These are phyloP conservation scores for Tricladium varicosporioides DNA, from an alignment of 2,329 filamentous ascomycete species.

Conservation along the genomic window DNA sequence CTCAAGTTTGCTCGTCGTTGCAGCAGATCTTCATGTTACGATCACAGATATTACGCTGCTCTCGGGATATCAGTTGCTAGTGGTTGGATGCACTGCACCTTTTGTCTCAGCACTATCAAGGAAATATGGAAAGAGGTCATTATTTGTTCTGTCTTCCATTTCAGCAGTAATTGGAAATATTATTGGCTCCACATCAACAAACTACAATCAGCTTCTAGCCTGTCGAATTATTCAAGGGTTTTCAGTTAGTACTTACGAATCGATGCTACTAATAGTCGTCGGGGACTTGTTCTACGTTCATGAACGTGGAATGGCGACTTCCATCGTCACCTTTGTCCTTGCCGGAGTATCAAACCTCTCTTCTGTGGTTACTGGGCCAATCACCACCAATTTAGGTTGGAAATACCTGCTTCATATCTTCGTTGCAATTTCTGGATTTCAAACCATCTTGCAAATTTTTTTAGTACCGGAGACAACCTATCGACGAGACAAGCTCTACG, in stretches of 20 bases:
- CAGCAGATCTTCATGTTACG: constrained; percentile 16
- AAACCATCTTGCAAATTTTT: constrained; percentile 39
- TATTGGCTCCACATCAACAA: constrained; percentile 13
- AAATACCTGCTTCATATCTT: constrained; percentile 37
- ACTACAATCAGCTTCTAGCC: constrained; percentile 21
- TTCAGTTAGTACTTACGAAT: constrained; percentile 28
- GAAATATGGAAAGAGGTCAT: constrained; percentile 23
- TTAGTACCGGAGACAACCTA: constrained; percentile 52
- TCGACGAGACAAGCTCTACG: constrained; percentile 30
- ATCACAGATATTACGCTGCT: constrained; percentile 23
- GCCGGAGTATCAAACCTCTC: constrained; percentile 41
- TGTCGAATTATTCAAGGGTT: constrained; percentile 27
- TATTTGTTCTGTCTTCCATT: constrained; percentile 18
- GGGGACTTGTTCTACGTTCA: constrained; percentile 45
- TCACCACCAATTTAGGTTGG: constrained; percentile 39
- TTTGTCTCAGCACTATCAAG: constrained; percentile 22
- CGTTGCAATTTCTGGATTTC: constrained; percentile 9
- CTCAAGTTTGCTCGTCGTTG: constrained; percentile 17
- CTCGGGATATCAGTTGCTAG: constrained; percentile 25
- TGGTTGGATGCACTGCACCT: constrained; percentile 20
- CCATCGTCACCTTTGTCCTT: constrained; percentile 40
- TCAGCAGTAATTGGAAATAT: constrained; percentile 22
- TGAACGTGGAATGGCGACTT: constrained; percentile 42
- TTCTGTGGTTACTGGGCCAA: constrained; percentile 41
- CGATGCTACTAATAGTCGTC: constrained; percentile 33